Evolutionary conservation across 106 monocot species (phyloP).

Genomic region (Platanthera zijinensis): DNA sequence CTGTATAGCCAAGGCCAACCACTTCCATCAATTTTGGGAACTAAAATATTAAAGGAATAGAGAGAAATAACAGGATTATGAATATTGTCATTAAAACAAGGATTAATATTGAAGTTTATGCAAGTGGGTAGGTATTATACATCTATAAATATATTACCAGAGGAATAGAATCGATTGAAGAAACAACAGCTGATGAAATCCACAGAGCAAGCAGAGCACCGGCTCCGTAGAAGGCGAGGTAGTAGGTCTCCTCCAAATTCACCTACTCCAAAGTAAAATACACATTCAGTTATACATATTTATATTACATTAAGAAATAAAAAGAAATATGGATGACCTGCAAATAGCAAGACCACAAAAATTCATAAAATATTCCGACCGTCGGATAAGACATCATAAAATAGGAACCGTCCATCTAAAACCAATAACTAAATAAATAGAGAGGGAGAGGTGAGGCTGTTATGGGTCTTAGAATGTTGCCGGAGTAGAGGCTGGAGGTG

Average conservation of each 20-base stretch:
- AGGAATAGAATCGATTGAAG: slow-evolving; percentile 64
- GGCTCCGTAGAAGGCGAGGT: slow-evolving; percentile 38
- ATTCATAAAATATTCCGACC: too few species aligned
- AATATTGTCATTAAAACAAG: background rate
- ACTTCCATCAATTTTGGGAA: slow-evolving; percentile 75
- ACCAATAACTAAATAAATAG: too few species aligned
- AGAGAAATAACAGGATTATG: background rate
- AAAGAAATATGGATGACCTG: too few species aligned
- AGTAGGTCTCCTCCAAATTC: slow-evolving; percentile 29
- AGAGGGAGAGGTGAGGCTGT: too few species aligned
- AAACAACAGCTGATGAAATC: slow-evolving; percentile 59
- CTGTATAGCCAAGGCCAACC: slow-evolving; percentile 59
- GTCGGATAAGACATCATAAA: too few species aligned
- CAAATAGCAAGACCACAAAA: too few species aligned
- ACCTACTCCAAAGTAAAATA: slow-evolving; percentile 26
- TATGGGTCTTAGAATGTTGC: too few species aligned
- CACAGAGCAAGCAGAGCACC: slow-evolving; percentile 39
- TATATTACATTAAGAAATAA: too few species aligned
- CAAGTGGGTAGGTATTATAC: too few species aligned
- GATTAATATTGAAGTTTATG: background rate
- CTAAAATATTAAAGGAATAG: slow-evolving; percentile 12
- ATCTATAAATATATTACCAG: slow-evolving; percentile 22
- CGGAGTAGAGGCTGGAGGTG: too few species aligned
- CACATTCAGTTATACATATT: background rate
- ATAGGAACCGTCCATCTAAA: too few species aligned